These are phyloP conservation scores for Penicillium crystallinum DNA, from an alignment of 495 filamentous ascomycete genomes.

Conservation along the genomic window DNA sequence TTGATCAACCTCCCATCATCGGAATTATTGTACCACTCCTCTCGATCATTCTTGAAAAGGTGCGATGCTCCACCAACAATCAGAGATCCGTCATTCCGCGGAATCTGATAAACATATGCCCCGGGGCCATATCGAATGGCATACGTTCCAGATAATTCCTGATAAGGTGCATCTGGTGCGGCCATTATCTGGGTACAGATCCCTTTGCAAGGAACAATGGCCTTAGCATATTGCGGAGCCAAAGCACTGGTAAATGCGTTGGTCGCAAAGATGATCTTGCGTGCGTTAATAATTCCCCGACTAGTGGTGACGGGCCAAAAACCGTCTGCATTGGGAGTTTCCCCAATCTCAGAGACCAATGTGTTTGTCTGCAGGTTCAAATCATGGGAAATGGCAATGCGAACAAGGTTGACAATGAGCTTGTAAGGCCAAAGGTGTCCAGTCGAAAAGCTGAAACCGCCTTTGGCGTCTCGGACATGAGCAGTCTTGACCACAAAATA, in stretches of 20 bases:
- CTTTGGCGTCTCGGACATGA: slow-evolving; percentile 30
- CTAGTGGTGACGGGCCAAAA: slow-evolving; percentile 43
- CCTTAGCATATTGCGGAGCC: slow-evolving; percentile 49
- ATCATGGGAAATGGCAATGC: slow-evolving; percentile 14
- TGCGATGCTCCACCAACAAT: slow-evolving; percentile 59
- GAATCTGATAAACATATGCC: slow-evolving; percentile 54
- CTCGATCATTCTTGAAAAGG: slow-evolving; percentile 42
- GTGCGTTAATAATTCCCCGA: slow-evolving; percentile 48
- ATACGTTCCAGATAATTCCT: slow-evolving; percentile 26
- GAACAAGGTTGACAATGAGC: slow-evolving; percentile 56
- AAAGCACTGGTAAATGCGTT: slow-evolving; percentile 66
- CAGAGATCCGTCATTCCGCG: slow-evolving; percentile 64
- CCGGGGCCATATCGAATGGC: slow-evolving; percentile 15
- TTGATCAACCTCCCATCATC: slow-evolving; percentile 51
- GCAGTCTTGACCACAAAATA: no score
- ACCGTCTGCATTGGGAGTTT: slow-evolving; percentile 10
- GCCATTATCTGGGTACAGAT: slow-evolving; percentile 60
- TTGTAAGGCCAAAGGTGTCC: slow-evolving; percentile 64
- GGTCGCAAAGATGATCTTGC: slow-evolving; percentile 60
- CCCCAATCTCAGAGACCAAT: slow-evolving; percentile 37
- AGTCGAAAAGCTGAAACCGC: slow-evolving; percentile 38
- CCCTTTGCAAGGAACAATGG: slow-evolving; percentile 52
- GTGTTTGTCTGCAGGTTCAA: slow-evolving; percentile 62
- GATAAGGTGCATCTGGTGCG: slow-evolving; percentile 44
- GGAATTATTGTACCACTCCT: slow-evolving; percentile 50